A percentile compares a stretch with the other conserved stretches of the same genome.
These are phyloP conservation scores for Eucalyptus lansdowneana DNA, from an alignment of 345 rosid species.

Conservation along the genomic window DNA sequence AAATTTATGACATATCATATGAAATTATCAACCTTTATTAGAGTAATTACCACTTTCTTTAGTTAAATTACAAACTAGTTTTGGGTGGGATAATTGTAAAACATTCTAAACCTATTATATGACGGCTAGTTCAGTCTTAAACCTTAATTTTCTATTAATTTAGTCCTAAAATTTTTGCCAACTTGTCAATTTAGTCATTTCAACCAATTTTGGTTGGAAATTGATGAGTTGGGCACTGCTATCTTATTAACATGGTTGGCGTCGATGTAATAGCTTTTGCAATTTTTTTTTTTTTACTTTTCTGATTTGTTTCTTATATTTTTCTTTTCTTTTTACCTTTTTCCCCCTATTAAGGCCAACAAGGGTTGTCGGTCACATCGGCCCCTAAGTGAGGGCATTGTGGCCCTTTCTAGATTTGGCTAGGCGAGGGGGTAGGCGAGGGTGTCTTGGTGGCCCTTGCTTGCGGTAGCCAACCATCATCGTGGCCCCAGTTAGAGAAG, in stretches of 20 bases:
- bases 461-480: not conserved
- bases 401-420: not conserved
- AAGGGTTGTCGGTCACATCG: not conserved
- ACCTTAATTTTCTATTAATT: no score
- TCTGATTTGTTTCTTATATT: no score
- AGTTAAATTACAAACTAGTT: not conserved
- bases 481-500: not conserved
- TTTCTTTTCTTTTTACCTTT: no score
- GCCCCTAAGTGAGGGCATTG: not conserved
- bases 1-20: not conserved
- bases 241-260: not conserved
- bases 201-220: not conserved
- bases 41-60: not conserved
- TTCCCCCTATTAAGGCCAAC: not conserved
- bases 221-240: no score
- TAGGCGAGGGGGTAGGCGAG: not conserved
- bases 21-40: not conserved
- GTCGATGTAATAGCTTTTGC: not conserved
- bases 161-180: not conserved
- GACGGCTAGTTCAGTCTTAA: accelerated
- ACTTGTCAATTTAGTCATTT: not conserved
- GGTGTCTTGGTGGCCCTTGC: not conserved
- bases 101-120: no score
- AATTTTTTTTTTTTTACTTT: no score
- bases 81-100: not conserved